Conservation (phyloP, 2,329 filamentous ascomycete genomes). For the Fusarium multiceps region DNA sequence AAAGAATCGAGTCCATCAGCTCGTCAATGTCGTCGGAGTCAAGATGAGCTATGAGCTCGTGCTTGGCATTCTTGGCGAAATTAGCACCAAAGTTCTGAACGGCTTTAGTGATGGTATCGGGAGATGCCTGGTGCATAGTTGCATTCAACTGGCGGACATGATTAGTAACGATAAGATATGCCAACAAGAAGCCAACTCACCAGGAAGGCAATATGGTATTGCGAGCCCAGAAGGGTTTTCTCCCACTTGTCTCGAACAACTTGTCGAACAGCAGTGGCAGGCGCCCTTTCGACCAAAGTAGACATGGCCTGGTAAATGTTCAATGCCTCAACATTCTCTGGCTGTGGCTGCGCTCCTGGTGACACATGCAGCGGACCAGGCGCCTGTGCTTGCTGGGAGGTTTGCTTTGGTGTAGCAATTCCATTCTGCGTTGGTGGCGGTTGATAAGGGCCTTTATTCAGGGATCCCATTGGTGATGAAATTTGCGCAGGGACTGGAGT, state of each 20-base stretch:
- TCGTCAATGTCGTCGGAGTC: slow-evolving; percentile 57
- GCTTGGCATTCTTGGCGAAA: slow-evolving; percentile 55
- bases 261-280: slow-evolving; percentile 60
- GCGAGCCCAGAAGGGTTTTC: slow-evolving; percentile 61
- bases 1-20: slow-evolving; percentile 57
- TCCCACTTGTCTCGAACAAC: slow-evolving; percentile 63
- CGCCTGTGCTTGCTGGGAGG: slow-evolving; percentile 2
- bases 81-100: slow-evolving; percentile 60
- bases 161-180: slow-evolving; percentile 39
- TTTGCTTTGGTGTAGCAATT: background rate
- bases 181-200: slow-evolving; percentile 52
- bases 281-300: slow-evolving; percentile 52
- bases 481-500: slow-evolving; percentile 10
- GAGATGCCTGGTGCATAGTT: slow-evolving; percentile 57
- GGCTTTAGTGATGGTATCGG: slow-evolving; percentile 52
- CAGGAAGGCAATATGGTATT: slow-evolving; percentile 64
- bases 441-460: slow-evolving; percentile 7
- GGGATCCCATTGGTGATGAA: slow-evolving; percentile 16
- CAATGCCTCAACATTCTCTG: slow-evolving; percentile 44
- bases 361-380: background rate
- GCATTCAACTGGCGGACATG: slow-evolving; percentile 58
- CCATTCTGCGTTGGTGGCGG: slow-evolving; percentile 1
- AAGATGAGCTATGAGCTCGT: slow-evolving; percentile 57
- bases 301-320: slow-evolving; percentile 41
- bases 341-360: background rate